phyloP scores from a whole-genome alignment of 352 stramenopile genomes.

The Phytophthora chlamydospora region DNA sequence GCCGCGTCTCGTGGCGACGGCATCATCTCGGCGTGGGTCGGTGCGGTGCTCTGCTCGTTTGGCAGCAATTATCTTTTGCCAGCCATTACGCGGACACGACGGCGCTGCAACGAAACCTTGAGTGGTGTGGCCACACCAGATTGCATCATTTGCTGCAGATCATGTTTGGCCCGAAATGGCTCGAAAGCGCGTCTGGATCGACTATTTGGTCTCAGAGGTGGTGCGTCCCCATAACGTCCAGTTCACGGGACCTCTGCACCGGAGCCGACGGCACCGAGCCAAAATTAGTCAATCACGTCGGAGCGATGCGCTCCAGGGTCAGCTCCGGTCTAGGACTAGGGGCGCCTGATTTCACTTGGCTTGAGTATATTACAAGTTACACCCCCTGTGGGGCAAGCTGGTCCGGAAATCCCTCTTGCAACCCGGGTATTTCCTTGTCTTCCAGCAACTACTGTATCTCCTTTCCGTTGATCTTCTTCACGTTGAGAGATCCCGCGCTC shows the following conservation, averaged over 20 bases:
- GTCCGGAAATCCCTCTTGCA: too few species aligned
- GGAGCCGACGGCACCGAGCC: slow-evolving; percentile 21
- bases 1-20: slow-evolving; percentile 40
- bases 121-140: slow-evolving; percentile 1
- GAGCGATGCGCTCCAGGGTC: slow-evolving; percentile 40
- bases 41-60: slow-evolving; percentile 26
- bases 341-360: slow-evolving; percentile 31
- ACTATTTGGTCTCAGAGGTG: slow-evolving; percentile 1
- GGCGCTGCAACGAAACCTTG: slow-evolving; percentile 26
- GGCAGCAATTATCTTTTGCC: slow-evolving; percentile 47
- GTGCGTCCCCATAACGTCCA: slow-evolving; percentile 18
- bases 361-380: slow-evolving; percentile 17
- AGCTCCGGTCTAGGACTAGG: slow-evolving; percentile 17
- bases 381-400: too few species aligned
- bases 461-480: too few species aligned
- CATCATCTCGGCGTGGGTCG: slow-evolving; percentile 29
- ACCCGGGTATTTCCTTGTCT: too few species aligned
- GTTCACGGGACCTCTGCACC: slow-evolving; percentile 30
- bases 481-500: too few species aligned
- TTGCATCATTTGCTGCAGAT: too few species aligned
- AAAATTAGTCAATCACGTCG: slow-evolving; percentile 35
- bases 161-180: neutral
- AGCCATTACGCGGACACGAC: slow-evolving; percentile 35
- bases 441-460: too few species aligned
- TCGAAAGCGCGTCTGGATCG: neutral